These are phyloP conservation scores for Beauveria caledonica DNA, from an alignment of 2,329 filamentous ascomycete species.

Conservation along the genomic window DNA sequence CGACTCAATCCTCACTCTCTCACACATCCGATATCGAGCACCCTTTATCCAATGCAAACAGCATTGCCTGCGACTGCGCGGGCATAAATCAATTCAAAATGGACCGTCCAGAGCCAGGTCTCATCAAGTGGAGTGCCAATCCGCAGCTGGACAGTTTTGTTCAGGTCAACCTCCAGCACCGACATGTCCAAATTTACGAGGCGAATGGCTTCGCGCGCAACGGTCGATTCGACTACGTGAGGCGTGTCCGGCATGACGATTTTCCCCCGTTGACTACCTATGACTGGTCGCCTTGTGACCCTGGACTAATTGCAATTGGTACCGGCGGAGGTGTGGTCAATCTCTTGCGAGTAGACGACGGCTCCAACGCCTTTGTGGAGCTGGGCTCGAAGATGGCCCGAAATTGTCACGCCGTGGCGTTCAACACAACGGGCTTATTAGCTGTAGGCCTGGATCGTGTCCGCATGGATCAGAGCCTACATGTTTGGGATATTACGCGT, in stretches of 20 bases:
- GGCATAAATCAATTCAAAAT: conserved; percentile 23
- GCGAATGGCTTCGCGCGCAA: conserved; percentile 51
- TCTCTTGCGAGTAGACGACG: conserved; percentile 63
- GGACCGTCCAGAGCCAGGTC: conserved; percentile 53
- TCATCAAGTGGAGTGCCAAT: conserved; percentile 60
- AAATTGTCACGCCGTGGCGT: conserved; percentile 73
- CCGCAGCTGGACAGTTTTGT: conserved; percentile 51
- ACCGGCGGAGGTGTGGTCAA: conserved; percentile 68
- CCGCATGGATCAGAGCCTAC: conserved; percentile 71
- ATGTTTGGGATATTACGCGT: conserved; percentile 71
- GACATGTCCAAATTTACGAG: conserved; percentile 54
- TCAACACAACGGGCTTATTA: conserved; percentile 62
- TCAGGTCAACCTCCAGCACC: conserved; percentile 56
- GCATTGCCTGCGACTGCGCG: neutral
- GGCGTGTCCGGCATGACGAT: conserved; percentile 52
- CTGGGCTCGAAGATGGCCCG: conserved; percentile 67
- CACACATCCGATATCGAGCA: neutral
- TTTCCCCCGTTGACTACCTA: conserved; percentile 57
- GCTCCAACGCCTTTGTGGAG: conserved; percentile 55
- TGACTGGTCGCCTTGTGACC: conserved; percentile 56
- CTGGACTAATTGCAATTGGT: conserved; percentile 64
- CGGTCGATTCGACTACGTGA: conserved; percentile 49
- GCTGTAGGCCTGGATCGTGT: conserved; percentile 75
- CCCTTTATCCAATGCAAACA: neutral
- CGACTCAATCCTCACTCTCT: neutral